Percentiles rank a stretch among this genome's conserved stretches.
These are phyloP conservation scores for Cadophora sp. DNA, from an alignment of 2,329 filamentous ascomycete species.

Conservation along the genomic window DNA sequence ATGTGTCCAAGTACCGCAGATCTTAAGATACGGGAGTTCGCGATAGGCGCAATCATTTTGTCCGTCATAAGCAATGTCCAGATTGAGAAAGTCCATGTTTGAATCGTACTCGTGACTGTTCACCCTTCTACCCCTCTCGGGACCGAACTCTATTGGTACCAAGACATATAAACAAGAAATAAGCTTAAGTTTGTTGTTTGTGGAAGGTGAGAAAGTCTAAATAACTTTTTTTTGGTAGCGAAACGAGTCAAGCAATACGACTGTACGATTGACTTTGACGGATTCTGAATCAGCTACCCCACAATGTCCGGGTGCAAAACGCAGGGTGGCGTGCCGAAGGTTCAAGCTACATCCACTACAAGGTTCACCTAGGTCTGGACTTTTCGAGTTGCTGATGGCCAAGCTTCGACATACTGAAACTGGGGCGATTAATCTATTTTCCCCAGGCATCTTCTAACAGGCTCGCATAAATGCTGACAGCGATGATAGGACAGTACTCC, in stretches of 20 bases:
- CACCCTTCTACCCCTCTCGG: background rate
- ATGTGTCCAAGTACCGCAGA: background rate
- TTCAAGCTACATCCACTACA: background rate
- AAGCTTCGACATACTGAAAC: background rate
- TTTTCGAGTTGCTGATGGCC: background rate
- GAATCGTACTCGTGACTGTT: background rate
- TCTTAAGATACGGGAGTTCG: background rate
- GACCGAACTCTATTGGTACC: background rate
- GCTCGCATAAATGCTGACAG: background rate
- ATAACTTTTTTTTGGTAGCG: background rate
- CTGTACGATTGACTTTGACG: background rate
- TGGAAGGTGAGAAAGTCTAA: background rate
- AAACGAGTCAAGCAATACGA: background rate
- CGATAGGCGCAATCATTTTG: slow-evolving; percentile 11
- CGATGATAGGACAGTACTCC: background rate
- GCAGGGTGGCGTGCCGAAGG: background rate
- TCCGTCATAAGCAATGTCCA: background rate
- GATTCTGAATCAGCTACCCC: background rate
- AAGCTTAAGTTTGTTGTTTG: slow-evolving; percentile 3
- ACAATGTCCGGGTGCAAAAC: background rate
- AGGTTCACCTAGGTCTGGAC: background rate
- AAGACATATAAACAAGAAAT: background rate
- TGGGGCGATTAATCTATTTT: background rate
- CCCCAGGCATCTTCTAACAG: background rate
- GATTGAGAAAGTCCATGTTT: no score